Conservation (phyloP, 2,329 filamentous ascomycete species). For the Fusarium poae region DNA sequence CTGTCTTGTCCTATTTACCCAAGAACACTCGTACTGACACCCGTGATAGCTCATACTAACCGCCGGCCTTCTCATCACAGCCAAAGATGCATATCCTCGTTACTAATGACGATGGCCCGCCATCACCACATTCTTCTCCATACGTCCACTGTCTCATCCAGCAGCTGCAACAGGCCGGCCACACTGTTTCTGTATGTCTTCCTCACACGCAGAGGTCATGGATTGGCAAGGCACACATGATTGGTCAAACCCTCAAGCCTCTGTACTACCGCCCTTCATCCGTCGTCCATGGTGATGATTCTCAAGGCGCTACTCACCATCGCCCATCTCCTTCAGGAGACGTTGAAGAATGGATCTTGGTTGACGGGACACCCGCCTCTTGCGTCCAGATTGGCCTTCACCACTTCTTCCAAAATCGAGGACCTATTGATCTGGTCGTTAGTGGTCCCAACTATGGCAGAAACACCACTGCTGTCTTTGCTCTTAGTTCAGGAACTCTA, state of each 20-base stretch:
- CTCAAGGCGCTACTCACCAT: conserved; percentile 75
- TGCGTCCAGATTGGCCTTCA: conserved; percentile 86
- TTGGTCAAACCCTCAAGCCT: conserved; percentile 87
- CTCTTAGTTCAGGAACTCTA: conserved; percentile 81
- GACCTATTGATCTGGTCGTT: conserved; percentile 80
- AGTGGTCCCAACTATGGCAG: conserved; percentile 87
- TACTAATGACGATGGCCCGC: conserved; percentile 85
- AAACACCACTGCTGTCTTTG: conserved; percentile 85
- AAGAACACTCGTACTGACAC: conserved; percentile 1
- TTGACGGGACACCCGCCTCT: conserved; percentile 84
- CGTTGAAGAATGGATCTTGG: conserved; percentile 83
- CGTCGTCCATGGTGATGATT: conserved; percentile 56
- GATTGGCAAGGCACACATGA: conserved; percentile 98
- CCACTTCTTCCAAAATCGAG: conserved; percentile 80
- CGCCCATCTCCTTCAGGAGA: conserved; percentile 65
- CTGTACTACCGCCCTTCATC: conserved; percentile 80
- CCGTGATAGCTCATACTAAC: conserved; percentile 1
- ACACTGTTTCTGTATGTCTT: conserved; percentile 90
- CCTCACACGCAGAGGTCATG: conserved; percentile 94
- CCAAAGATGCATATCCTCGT: conserved; percentile 72
- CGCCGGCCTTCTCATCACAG: neutral
- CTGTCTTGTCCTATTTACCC: neutral
- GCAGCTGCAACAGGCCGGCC: conserved; percentile 79
- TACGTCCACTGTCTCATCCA: conserved; percentile 82
- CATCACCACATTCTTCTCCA: conserved; percentile 81